Conservation (phyloP, 2,329 filamentous ascomycete species). For the Colletotrichum sp. region DNA sequence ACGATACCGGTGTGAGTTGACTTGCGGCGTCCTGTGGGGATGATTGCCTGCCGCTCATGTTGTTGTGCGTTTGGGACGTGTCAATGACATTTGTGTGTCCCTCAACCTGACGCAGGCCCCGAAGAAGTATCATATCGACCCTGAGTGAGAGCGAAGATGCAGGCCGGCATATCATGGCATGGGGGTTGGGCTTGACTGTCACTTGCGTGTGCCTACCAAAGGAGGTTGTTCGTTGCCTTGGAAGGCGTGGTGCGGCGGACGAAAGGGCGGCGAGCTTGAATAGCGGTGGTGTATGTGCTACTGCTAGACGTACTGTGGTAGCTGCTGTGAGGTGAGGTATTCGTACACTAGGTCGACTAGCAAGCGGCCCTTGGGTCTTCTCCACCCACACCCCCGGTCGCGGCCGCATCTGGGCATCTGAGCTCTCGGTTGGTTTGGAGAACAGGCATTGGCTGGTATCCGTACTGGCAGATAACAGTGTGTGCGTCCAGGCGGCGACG, state of each 20-base stretch:
- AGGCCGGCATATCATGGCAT: neutral
- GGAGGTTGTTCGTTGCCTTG: neutral
- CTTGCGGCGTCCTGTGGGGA: neutral
- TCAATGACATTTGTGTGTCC: neutral
- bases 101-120: neutral
- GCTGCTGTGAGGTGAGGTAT: neutral
- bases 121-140: neutral
- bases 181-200: neutral
- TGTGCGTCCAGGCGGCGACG: neutral
- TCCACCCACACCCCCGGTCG: neutral
- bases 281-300: neutral
- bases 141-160: neutral
- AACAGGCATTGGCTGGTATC: neutral
- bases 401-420: neutral
- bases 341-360: neutral
- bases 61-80: neutral
- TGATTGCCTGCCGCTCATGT: neutral
- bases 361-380: neutral
- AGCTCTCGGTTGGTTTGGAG: neutral
- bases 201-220: neutral
- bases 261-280: neutral
- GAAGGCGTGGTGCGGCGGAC: neutral
- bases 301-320: neutral
- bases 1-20: neutral
- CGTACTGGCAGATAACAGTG: neutral